A percentile compares a stretch with the other conserved stretches of the same genome.
These are phyloP conservation scores for Neurospora pannonica DNA, from an alignment of 495 filamentous ascomycete species.

Conservation along the genomic window DNA sequence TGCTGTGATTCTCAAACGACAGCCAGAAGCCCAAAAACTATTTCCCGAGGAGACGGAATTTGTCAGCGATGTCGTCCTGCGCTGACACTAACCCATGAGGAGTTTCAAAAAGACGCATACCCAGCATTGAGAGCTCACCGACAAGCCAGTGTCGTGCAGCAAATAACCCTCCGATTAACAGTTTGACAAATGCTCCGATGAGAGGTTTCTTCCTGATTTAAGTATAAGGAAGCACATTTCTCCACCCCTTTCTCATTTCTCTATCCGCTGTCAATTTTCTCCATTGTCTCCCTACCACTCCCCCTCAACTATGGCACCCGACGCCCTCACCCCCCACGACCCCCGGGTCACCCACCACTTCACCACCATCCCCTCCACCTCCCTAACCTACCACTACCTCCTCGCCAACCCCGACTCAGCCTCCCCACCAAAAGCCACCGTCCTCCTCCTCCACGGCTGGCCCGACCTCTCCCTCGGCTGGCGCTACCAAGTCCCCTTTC, in stretches of 20 bases:
- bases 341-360: neutral
- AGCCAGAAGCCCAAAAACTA: neutral
- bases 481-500: conserved; percentile 70
- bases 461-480: conserved; percentile 65
- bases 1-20: neutral
- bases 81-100: neutral
- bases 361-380: neutral
- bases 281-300: too few species aligned
- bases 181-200: neutral
- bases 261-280: neutral
- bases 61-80: neutral
- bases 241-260: neutral
- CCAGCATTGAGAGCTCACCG: neutral
- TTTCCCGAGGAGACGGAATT: neutral
- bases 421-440: neutral
- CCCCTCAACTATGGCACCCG: neutral
- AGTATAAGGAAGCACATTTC: neutral
- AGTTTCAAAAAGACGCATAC: too few species aligned
- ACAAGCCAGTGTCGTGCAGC: neutral
- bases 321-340: neutral
- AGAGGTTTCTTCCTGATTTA: neutral
- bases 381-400: neutral
- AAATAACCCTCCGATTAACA: neutral
- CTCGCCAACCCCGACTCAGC: neutral
- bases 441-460: neutral